A percentile compares a stretch with the other conserved stretches of the same genome.
phyloP scores from a whole-genome alignment of 257 asterid species.

The Cynanchum wilfordii region DNA sequence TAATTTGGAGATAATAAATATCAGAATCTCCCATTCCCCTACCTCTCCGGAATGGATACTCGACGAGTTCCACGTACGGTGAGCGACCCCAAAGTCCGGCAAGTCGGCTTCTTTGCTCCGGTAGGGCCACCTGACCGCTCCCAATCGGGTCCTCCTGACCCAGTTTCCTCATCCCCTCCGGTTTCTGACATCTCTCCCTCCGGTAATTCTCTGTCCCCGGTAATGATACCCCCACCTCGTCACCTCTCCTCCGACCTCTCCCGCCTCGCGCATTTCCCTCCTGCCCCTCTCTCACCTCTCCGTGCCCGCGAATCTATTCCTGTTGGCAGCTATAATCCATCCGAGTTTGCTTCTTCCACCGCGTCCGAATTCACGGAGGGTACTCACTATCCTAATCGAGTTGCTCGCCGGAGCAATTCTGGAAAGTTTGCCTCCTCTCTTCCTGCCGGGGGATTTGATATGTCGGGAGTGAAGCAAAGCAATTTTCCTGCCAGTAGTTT shows the following conservation, averaged over 20 bases:
- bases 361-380: slow-evolving; percentile 53
- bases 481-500: slow-evolving; percentile 28
- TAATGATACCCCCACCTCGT: slow-evolving; percentile 90
- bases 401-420: slow-evolving; percentile 37
- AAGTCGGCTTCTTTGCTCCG: slow-evolving; percentile 88
- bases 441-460: slow-evolving; percentile 55
- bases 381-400: slow-evolving; percentile 33
- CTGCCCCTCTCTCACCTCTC: slow-evolving; percentile 39
- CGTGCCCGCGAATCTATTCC: slow-evolving; percentile 53
- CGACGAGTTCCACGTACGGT: slow-evolving; percentile 82
- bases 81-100: slow-evolving; percentile 90
- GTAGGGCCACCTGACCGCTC: slow-evolving; percentile 58
- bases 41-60: slow-evolving; percentile 46
- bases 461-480: slow-evolving; percentile 41
- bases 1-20: background rate
- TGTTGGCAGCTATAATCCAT: slow-evolving; percentile 69
- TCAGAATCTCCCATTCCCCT: background rate
- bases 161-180: slow-evolving; percentile 43
- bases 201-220: slow-evolving; percentile 74
- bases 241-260: slow-evolving; percentile 42
- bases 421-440: slow-evolving; percentile 64
- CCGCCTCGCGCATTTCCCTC: slow-evolving; percentile 36
- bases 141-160: slow-evolving; percentile 56
- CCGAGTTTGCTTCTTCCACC: slow-evolving; percentile 56
- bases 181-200: slow-evolving; percentile 45